Evolutionary conservation across 768 basidiomycete genomes (phyloP), one percentile per base, ranked within the genome.

Genomic region (Mycena belliarum): DNA sequence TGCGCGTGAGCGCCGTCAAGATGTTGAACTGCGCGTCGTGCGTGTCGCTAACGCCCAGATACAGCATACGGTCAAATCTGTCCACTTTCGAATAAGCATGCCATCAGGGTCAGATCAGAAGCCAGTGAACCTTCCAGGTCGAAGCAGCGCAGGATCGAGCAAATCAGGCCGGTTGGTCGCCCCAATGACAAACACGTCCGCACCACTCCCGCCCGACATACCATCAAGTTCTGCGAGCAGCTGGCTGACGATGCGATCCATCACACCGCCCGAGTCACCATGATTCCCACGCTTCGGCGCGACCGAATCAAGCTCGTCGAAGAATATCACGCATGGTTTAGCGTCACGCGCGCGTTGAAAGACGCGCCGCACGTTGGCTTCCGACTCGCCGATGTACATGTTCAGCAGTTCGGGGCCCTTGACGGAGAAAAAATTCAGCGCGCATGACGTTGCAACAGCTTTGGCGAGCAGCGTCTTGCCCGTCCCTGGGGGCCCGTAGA

Each of bases 331-430:
- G 71, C 95, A 98, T 9, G 95, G 95, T 51, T 85, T 86, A 2
- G 95, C 95, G 74, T 95, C 94, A 50, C 92, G 76, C 25, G 95
- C 95, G 14, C 86, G 84, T 69, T 95, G 92, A 71, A 98, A 98
- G 1, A 98, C 86, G 16, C 88, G 80, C 15, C 97, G 84, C 38
- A 99, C 95, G 72, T 98, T 99, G 59, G 98, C 97, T 72, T 98
- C 95, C 12, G 93, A 95, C 73, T 97, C 95, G 57, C 95, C 95
- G 65, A 98, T 96, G 73, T 96, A 98, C 95, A 98, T 98, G 73
- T 96, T 96, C 49, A 97, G 82, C 35, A 98, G 75, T 67, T 98
- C 95, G 4, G 95, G 95, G 0, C 95, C 95, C 70, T 98, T 97
- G 66, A 97, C 86, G n/a, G 93, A 95, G 75, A 98, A 89, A 73